phyloP scores from a whole-genome alignment of 2,329 filamentous ascomycete genomes.

The Verticillium klebahnii region DNA sequence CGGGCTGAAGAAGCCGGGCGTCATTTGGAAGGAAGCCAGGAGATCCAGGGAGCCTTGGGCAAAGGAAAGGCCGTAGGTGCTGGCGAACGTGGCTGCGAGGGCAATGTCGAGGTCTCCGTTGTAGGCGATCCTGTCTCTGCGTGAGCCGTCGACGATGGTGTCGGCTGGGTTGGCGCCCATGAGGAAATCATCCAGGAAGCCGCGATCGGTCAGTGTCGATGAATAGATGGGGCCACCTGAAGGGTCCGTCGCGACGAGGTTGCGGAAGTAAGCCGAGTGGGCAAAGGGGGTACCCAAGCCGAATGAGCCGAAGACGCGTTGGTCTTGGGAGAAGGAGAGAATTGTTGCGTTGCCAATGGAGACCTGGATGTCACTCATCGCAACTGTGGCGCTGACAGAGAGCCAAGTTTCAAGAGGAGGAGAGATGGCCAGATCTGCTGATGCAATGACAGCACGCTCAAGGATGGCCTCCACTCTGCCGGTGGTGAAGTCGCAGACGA shows the following conservation, averaged over 20 bases:
- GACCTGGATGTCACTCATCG: slow-evolving; percentile 15
- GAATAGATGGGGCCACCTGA: slow-evolving; percentile 16
- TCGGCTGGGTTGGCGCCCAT: slow-evolving; percentile 26
- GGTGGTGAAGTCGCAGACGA: slow-evolving; percentile 17
- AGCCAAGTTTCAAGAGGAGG: slow-evolving; percentile 8
- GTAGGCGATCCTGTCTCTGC: slow-evolving; percentile 27
- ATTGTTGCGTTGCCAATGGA: slow-evolving; percentile 15
- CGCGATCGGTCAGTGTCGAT: slow-evolving; percentile 19
- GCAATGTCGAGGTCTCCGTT: slow-evolving; percentile 25
- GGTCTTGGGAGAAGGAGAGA: slow-evolving; percentile 20
- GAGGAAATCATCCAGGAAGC: slow-evolving; percentile 25
- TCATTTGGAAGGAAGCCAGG: slow-evolving; percentile 22
- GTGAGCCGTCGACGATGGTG: slow-evolving; percentile 28
- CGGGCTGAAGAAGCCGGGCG: slow-evolving; percentile 24
- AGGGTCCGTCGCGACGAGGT: slow-evolving; percentile 11
- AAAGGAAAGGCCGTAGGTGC: slow-evolving; percentile 20
- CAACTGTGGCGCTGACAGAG: slow-evolving; percentile 9
- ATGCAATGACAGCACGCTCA: slow-evolving; percentile 1
- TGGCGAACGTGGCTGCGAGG: slow-evolving; percentile 17
- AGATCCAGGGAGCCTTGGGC: slow-evolving; percentile 16
- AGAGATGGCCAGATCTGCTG: slow-evolving; percentile 1
- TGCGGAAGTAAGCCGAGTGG: slow-evolving; percentile 20
- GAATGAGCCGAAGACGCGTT: slow-evolving; percentile 22
- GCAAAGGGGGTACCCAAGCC: slow-evolving; percentile 24
- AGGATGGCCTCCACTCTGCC: slow-evolving; percentile 10